Base-by-base conservation (phyloP, 1,284 basidiomycete species). In the Schizophyllum amplum region DNA sequence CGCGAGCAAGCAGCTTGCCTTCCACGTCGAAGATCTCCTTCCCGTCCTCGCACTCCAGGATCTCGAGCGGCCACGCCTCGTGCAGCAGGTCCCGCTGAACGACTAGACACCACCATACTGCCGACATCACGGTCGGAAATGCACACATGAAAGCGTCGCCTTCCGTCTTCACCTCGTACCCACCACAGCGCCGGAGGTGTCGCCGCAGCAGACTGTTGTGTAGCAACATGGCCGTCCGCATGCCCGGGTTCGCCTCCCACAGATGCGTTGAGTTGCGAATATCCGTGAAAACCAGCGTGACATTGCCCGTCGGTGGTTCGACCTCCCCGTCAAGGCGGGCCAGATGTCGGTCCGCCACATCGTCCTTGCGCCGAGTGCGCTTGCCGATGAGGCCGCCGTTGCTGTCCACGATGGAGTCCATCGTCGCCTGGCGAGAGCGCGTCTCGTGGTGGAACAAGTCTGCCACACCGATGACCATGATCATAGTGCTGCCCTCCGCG, bases 141-240 rank as follows among this genome's bases (percentile, higher is more conserved):
- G 94, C 95, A 52, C 96, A 95, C 92, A 99, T 97, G 77, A 99
- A 99, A 0, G 96, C 88, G 67, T 99, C 97, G 42, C 97, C 97
- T 87, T 99, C 97, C 21, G 97, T 99, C 74, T 99, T 99, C 66
- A 98, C 96, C 73, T 99, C 95, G 72, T 98, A 99, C 0, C 97
- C 97, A 48, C 94, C 95, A 66, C 95, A 96, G 55, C 91, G 80
- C 26, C 96, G 84, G 49, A 99, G 75, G 63, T 92, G 88, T 9
- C 95, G 82, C 22, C 96, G 86, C 58, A 99, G 79, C 15, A 98
- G 77, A 59, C 78, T 82, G 70, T 98, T 97, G 75, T 99, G 97
- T 66, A 94, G 74, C 46, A 88, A 84, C 81, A 98, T 97, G 1
- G 96, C 95, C 0, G 91, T 89, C 50, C 90, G 87, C 96, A 99